Evolutionary conservation across 1,284 basidiomycete species (phyloP).

Genomic region (Somion occarium): DNA sequence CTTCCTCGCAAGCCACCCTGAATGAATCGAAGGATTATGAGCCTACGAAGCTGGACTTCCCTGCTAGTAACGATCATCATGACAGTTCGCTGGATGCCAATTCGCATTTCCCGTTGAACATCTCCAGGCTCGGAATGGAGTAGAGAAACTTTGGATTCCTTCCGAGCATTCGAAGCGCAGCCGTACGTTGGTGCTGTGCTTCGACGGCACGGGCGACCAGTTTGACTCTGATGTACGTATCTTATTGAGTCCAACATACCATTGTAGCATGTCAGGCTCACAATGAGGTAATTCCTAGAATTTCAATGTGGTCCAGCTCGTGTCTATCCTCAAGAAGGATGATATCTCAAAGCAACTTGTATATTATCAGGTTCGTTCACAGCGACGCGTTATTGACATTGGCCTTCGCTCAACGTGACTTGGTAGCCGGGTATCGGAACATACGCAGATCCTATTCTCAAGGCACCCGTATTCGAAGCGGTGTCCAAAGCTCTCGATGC

Average conservation of each 20-base stretch:
- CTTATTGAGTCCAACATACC: background rate
- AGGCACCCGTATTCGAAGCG: slow-evolving; percentile 2
- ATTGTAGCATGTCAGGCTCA: slow-evolving; percentile 3
- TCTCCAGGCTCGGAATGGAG: background rate
- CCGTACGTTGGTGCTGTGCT: slow-evolving; percentile 41
- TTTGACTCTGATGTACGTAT: slow-evolving; percentile 16
- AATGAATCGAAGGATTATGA: too few species aligned
- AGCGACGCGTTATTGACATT: background rate
- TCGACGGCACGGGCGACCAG: slow-evolving; percentile 42
- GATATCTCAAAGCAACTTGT: slow-evolving; percentile 49
- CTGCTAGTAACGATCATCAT: too few species aligned
- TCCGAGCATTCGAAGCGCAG: background rate
- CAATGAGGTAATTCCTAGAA: slow-evolving; percentile 27
- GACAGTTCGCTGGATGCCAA: too few species aligned
- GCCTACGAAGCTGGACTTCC: too few species aligned
- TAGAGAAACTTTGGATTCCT: background rate
- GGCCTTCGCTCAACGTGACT: background rate
- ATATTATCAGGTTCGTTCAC: slow-evolving; percentile 48
- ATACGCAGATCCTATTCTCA: slow-evolving; percentile 3
- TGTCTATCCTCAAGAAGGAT: slow-evolving; percentile 48
- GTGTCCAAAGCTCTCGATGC: slow-evolving; percentile 6
- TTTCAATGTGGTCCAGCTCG: slow-evolving; percentile 51
- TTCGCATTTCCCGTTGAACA: too few species aligned
- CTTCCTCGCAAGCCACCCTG: too few species aligned
- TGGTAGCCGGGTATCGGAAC: slow-evolving; percentile 31